Base-by-base conservation (phyloP, 257 asterid genomes). In the Solanum sejunctum region DNA sequence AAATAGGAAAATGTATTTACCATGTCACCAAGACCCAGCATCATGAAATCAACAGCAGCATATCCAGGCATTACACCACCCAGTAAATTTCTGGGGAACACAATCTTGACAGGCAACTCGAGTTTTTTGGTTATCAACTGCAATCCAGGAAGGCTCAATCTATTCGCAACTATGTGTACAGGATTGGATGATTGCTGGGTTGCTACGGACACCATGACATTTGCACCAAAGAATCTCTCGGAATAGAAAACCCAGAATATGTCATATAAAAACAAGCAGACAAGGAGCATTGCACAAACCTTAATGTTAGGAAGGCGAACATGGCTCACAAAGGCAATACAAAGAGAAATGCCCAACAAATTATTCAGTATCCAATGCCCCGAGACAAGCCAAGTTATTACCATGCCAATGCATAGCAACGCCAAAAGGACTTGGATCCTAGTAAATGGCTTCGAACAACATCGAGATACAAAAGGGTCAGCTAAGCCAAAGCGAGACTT, bases 1-100 rank as follows among this genome's bases (percentile, higher is more conserved):
- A 84, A 79, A 64, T 84, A 66, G 39, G 82, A 72, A 56, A 85
- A 77, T 26, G 18, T 10, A 84, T 67, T 90, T 91, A 93, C 99
- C 99, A 95, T 95, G 89, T 93, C 99, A 82, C 99, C 99, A 52
- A 95, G 97, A 72, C 98, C 98, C 84, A 94, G 95, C 99, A 95
- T 95, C 95, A 95, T 94, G 90, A 90, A 95, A 83, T 94, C 98
- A 77, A 92, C 82, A 83, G 90, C 89, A 86, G 80, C 88, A 83
- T 90, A 88, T 84, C 93, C 99, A 61, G 95, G 99, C 36, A 94
- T 91, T 45, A 88, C 86, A 84, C 97, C 91, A 10, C 99, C 97
- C 55, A 95, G 84, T 91, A 94, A 77, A 89, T 96, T 91, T 90
- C 98, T 92, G 21, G 99, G 99, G 84, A 95, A 95, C 84, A 96